Conservation (phyloP, 148 eudicot species). For the Agrostemma githago region DNA sequence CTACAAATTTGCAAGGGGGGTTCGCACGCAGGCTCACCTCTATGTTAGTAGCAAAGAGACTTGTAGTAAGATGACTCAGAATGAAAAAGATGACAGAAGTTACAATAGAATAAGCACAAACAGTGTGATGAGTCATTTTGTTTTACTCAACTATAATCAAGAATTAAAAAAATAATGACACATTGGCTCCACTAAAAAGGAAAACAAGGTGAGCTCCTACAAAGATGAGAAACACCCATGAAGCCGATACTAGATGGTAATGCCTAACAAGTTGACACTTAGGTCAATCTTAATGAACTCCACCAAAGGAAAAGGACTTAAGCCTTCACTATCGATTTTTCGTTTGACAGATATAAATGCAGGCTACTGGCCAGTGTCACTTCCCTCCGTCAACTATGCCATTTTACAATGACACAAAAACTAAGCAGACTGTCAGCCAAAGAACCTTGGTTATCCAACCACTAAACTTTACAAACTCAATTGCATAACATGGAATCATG, state of each 20-base stretch:
- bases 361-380: background rate
- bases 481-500: background rate
- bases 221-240: background rate
- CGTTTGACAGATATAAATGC: background rate
- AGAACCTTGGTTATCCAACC: background rate
- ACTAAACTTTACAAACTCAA: background rate
- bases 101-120: background rate
- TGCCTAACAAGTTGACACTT: background rate
- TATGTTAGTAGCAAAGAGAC: too few relatives aligned
- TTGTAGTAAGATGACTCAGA: too few relatives aligned
- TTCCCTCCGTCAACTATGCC: background rate
- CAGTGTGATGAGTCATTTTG: too few relatives aligned
- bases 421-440: background rate
- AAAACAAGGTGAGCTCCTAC: background rate
- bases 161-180: background rate
- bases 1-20: background rate
- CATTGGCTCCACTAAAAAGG: too few relatives aligned
- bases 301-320: background rate
- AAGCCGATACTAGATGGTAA: background rate
- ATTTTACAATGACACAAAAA: background rate
- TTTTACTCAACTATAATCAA: too few relatives aligned
- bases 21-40: too few relatives aligned
- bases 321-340: background rate
- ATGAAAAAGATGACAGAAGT: background rate
- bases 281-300: background rate